These are phyloP conservation scores for Ascochyta pisi DNA, from an alignment of 2,329 filamentous ascomycete genomes.

Conservation along the genomic window DNA sequence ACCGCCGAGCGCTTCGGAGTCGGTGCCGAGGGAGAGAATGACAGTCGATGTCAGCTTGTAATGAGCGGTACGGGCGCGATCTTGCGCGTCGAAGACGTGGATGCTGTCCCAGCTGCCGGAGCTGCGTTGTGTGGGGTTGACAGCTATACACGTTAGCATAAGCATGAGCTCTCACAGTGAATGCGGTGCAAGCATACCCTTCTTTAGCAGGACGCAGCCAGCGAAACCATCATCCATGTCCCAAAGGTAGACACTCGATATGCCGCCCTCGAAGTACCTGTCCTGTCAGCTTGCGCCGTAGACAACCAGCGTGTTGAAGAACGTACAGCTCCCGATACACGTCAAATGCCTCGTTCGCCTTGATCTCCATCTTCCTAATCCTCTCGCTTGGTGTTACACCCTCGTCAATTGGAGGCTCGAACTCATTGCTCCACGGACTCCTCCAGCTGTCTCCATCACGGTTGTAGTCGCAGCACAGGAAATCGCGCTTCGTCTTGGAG, in stretches of 20 bases:
- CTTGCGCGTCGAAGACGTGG: conserved; percentile 96
- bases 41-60: conserved; percentile 98
- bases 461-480: conserved; percentile 99
- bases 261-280: conserved; percentile 91
- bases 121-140: conserved; percentile 68
- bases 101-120: conserved; percentile 96
- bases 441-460: conserved; percentile 97
- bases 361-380: conserved; percentile 91
- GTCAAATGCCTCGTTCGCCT: conserved; percentile 95
- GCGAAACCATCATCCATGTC: conserved; percentile 98
- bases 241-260: conserved; percentile 97
- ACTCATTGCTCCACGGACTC: conserved; percentile 98
- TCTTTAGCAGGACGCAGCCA: conserved; percentile 94
- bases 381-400: conserved; percentile 88
- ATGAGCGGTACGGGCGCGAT: conserved; percentile 88
- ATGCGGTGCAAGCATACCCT: conserved; percentile 64
- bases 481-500: conserved; percentile 88
- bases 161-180: not conserved
- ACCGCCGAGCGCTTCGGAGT: conserved; percentile 72
- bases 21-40: conserved; percentile 83
- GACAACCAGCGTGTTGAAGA: too few relatives aligned
- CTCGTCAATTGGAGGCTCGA: conserved; percentile 86
- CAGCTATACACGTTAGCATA: conserved; percentile 59
- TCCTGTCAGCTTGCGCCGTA: conserved; percentile 26
- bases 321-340: conserved; percentile 85